A percentile compares a stretch with the other conserved stretches of the same genome.
These are phyloP conservation scores for Diaporthe helianthi DNA, from an alignment of 2,329 filamentous ascomycete genomes.

Conservation along the genomic window DNA sequence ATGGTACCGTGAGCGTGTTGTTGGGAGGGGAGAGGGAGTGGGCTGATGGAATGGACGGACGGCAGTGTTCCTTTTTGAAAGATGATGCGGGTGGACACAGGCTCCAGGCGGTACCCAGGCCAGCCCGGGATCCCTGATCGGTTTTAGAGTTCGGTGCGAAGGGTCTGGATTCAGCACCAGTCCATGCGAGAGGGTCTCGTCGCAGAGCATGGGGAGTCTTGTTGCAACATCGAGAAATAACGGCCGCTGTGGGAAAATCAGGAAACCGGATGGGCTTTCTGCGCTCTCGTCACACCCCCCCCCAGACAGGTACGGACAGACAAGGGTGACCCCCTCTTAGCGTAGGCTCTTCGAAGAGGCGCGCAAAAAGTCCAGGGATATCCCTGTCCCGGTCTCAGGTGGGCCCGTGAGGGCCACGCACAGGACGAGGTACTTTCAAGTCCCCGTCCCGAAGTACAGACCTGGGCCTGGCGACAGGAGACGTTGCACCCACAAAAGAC, in stretches of 20 bases:
- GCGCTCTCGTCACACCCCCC: conserved; percentile 21
- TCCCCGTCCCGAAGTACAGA: conserved; percentile 12
- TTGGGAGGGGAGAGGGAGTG: not conserved
- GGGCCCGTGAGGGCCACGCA: not conserved
- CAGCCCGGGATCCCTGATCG: conserved; percentile 23
- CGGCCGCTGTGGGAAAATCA: not conserved
- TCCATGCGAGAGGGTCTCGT: conserved; percentile 8
- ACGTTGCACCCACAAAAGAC: not conserved
- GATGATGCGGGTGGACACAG: conserved; percentile 17
- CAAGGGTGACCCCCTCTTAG: conserved; percentile 5
- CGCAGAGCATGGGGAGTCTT: not conserved
- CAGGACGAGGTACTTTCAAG: not conserved
- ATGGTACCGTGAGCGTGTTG: not conserved
- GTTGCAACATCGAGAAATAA: conserved; percentile 2
- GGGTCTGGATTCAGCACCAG: not conserved
- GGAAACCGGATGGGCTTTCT: conserved; percentile 21
- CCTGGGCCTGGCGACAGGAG: conserved; percentile 17
- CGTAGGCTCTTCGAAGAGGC: not conserved
- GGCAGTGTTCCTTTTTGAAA: conserved; percentile 27
- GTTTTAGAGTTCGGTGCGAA: conserved; percentile 11
- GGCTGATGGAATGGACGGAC: conserved; percentile 5
- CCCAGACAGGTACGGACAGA: not conserved
- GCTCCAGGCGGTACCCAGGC: conserved; percentile 10
- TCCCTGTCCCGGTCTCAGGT: not conserved
- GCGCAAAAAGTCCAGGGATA: not conserved